These are phyloP conservation scores for Panaeolus papilionaceus DNA, from an alignment of 768 basidiomycete species.

Conservation along the genomic window DNA sequence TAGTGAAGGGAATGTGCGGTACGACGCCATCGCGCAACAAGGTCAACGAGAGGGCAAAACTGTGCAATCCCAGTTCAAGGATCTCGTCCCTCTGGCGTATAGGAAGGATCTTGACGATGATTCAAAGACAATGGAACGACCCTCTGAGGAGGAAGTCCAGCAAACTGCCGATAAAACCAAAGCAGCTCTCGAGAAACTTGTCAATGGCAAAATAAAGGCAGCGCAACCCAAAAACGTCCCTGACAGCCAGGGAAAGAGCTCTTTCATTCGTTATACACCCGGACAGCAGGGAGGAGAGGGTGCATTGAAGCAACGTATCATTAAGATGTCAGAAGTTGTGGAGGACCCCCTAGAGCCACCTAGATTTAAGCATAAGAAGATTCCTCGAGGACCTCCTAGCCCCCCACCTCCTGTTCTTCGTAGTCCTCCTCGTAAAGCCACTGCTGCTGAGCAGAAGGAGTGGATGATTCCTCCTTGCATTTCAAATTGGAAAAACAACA, in stretches of 20 bases:
- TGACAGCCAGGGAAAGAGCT: constrained; percentile 80
- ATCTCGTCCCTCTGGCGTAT: constrained; percentile 90
- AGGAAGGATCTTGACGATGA: constrained; percentile 86
- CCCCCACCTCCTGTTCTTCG: constrained; percentile 96
- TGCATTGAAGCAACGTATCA: constrained; percentile 91
- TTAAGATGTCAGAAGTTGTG: constrained; percentile 98
- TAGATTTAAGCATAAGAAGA: constrained; percentile 98
- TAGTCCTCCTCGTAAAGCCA: constrained; percentile 95
- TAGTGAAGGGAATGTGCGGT: constrained; percentile 93
- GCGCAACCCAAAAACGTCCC: constrained; percentile 97
- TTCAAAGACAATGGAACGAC: constrained; percentile 83
- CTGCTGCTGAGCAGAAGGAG: constrained; percentile 97
- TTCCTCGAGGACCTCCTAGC: constrained; percentile 94
- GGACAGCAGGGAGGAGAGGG: constrained; percentile 78
- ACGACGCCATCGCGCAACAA: constrained; percentile 96
- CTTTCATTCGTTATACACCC: constrained; percentile 96
- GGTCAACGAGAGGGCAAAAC: constrained; percentile 87
- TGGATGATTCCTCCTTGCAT: constrained; percentile 99
- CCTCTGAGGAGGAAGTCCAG: constrained; percentile 92
- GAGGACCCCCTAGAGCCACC: constrained; percentile 98
- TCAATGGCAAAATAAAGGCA: constrained; percentile 96
- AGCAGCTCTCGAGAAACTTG: constrained; percentile 91
- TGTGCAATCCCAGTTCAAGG: constrained; percentile 96
- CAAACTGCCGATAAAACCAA: constrained; percentile 91
- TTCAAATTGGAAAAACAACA: constrained; percentile 99